Evolutionary conservation across 441 rosid genomes (phyloP).

Genomic region (Raphanus hybrid): DNA sequence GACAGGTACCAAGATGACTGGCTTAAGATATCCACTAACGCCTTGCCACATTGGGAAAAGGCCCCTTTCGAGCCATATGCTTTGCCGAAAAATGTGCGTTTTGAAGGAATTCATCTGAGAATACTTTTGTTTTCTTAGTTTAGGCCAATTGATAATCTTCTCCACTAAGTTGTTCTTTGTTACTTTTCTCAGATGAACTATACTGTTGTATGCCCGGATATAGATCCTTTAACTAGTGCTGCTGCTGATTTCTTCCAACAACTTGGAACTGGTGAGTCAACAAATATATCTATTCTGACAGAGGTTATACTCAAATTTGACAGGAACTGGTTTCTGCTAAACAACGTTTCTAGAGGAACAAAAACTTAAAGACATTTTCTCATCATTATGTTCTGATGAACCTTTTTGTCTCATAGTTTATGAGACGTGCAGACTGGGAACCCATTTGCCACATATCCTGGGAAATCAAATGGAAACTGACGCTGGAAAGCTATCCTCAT

Average conservation of each 20-base stretch:
- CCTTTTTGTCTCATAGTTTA: conserved; percentile 63
- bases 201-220: conserved; percentile 94
- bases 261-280: conserved; percentile 90
- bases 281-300: neutral
- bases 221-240: conserved; percentile 92
- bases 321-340: neutral
- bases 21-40: conserved; percentile 88
- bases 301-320: neutral
- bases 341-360: neutral
- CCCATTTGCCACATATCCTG: conserved; percentile 83
- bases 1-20: conserved; percentile 99
- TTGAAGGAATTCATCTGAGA: conserved; percentile 19
- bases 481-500: conserved; percentile 66
- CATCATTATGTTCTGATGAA: conserved; percentile 24
- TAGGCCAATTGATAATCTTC: conserved; percentile 13
- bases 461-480: conserved; percentile 90
- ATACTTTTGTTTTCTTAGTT: conserved; percentile 27
- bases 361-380: neutral
- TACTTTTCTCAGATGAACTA: conserved; percentile 73
- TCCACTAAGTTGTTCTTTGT: conserved; percentile 28
- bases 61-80: conserved; percentile 99
- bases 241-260: conserved; percentile 98
- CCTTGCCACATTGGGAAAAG: conserved; percentile 97
- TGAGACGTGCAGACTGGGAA: conserved; percentile 95
- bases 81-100: conserved; percentile 77